These are phyloP conservation scores for Piper longum DNA, from an alignment of 164 flowering plant genomes.

Conservation along the genomic window DNA sequence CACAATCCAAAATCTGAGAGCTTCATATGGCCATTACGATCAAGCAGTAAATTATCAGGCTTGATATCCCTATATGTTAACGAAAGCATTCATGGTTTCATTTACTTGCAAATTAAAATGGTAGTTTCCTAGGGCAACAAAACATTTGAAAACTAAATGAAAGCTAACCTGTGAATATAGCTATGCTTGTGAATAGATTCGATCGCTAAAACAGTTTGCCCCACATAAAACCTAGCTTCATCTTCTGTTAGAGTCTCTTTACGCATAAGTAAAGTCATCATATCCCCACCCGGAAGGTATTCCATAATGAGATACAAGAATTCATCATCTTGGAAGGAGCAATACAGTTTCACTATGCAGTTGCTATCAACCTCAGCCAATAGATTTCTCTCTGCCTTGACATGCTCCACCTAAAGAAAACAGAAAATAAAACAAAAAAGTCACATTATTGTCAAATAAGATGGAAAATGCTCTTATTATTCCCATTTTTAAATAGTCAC, in stretches of 20 bases:
- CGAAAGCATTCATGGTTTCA: background rate
- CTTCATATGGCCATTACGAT: conserved; percentile 34
- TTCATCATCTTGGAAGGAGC: conserved; percentile 45
- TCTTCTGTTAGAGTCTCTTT: conserved; percentile 39
- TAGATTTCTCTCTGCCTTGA: conserved; percentile 41
- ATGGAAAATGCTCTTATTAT: background rate
- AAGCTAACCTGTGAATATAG: conserved; percentile 36
- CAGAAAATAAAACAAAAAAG: background rate
- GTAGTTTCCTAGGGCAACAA: background rate
- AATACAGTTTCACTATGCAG: conserved; percentile 41
- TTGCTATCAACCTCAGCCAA: conserved; percentile 45
- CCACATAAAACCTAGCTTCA: conserved; percentile 40
- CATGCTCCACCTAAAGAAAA: conserved; percentile 37
- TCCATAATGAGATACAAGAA: conserved; percentile 40
- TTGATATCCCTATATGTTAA: conserved; percentile 29
- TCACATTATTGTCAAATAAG: no score
- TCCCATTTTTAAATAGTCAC: background rate
- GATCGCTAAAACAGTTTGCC: conserved; percentile 39
- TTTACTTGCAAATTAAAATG: background rate
- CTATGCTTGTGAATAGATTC: conserved; percentile 46
- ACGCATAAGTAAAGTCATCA: conserved; percentile 47
- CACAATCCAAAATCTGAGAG: conserved; percentile 39
- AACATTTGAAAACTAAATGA: background rate
- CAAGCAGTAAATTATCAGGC: conserved; percentile 35
- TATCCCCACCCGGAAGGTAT: conserved; percentile 48